Conservation (phyloP, 2,329 filamentous ascomycete genomes). For the Ascocoryne sarcoides region DNA sequence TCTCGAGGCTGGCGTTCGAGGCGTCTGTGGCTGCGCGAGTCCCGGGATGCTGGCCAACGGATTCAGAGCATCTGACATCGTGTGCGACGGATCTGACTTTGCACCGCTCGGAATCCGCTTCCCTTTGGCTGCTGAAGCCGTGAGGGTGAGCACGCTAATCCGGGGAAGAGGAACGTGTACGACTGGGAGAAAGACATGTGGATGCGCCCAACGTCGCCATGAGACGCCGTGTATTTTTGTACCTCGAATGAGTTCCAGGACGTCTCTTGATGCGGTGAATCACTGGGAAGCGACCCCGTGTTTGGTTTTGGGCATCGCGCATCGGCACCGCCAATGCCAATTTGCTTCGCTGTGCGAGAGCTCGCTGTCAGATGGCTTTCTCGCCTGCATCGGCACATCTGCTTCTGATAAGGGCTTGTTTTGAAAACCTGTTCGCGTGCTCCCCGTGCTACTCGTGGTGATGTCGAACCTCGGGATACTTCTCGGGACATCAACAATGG, state of each 20-base stretch:
- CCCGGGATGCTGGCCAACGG: conserved; percentile 11
- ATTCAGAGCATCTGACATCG: conserved; percentile 12
- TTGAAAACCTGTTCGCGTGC: too few species aligned
- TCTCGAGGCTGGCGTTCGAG: neutral
- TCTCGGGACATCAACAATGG: too few species aligned
- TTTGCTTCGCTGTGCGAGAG: too few species aligned
- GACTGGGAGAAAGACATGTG: neutral
- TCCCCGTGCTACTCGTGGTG: too few species aligned
- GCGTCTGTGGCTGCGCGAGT: neutral
- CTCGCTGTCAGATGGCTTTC: too few species aligned
- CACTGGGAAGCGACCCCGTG: neutral
- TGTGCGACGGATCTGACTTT: conserved; percentile 9
- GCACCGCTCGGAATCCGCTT: conserved; percentile 3
- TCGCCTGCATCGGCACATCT: too few species aligned
- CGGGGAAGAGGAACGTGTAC: conserved; percentile 6
- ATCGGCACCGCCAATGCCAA: too few species aligned
- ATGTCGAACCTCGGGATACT: too few species aligned
- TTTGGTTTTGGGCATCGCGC: conserved; percentile 1
- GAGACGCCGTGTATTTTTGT: neutral
- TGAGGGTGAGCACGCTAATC: too few species aligned
- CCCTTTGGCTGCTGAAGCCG: too few species aligned
- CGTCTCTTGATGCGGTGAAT: neutral
- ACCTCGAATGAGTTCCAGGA: neutral
- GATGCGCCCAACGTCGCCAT: neutral
- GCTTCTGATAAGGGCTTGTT: too few species aligned